These are phyloP conservation scores for Colletotrichum truncatum DNA, from an alignment of 2,329 filamentous ascomycete species.

Conservation along the genomic window DNA sequence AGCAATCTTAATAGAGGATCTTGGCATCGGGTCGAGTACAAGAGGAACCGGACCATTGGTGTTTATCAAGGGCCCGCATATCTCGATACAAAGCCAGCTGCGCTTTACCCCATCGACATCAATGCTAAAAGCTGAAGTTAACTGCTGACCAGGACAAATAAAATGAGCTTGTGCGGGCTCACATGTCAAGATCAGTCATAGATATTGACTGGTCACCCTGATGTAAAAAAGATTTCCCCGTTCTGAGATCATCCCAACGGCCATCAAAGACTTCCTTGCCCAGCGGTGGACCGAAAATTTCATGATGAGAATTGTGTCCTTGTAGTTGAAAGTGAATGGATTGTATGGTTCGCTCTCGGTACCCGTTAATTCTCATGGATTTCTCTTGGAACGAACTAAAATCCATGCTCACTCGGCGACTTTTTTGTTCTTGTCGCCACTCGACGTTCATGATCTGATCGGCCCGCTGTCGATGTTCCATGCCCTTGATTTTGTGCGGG, in stretches of 20 bases:
- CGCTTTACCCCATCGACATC: conserved; percentile 6
- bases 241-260: neutral
- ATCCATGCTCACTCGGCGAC: conserved; percentile 1
- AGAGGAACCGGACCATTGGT: conserved; percentile 3
- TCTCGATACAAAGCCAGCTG: conserved; percentile 20
- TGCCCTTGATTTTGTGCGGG: neutral
- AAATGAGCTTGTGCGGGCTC: neutral
- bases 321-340: conserved; percentile 3
- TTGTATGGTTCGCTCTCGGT: conserved; percentile 6
- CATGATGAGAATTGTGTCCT: neutral
- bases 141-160: neutral
- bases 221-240: conserved; percentile 7
- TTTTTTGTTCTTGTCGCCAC: neutral
- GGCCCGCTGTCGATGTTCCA: neutral
- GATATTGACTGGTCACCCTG: neutral
- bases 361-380: conserved; percentile 11
- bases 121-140: neutral
- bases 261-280: neutral
- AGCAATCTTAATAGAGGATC: conserved; percentile 18
- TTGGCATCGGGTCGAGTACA: conserved; percentile 23
- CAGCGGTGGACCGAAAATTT: neutral
- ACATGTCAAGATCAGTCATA: conserved; percentile 26
- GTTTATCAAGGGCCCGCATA: conserved; percentile 4
- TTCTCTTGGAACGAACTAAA: conserved; percentile 18
- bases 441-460: conserved; percentile 26